Conservation (phyloP, 2,329 filamentous ascomycete genomes). For the Drechslera avenae region DNA sequence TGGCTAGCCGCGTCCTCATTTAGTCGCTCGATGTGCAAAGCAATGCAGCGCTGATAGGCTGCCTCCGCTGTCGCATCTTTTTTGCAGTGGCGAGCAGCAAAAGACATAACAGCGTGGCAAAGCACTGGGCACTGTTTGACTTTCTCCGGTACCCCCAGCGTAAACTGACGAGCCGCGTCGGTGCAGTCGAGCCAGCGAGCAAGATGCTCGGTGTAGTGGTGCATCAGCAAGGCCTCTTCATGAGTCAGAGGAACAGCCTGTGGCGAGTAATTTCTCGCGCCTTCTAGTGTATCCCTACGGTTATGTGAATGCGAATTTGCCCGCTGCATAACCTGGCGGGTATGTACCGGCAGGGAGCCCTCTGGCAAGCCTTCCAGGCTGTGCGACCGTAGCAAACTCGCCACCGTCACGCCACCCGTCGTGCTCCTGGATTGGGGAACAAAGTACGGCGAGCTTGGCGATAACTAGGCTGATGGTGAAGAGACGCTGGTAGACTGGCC, state of each 20-base stretch:
- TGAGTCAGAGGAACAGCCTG: slow-evolving; percentile 22
- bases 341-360: neutral
- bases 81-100: slow-evolving; percentile 35
- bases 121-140: slow-evolving; percentile 37
- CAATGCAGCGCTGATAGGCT: slow-evolving; percentile 38
- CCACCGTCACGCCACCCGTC: slow-evolving; percentile 16
- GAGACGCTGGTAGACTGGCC: slow-evolving; percentile 13
- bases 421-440: slow-evolving; percentile 4
- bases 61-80: slow-evolving; percentile 26
- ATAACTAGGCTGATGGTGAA: slow-evolving; percentile 20
- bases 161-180: slow-evolving; percentile 39
- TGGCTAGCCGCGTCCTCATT: slow-evolving; percentile 32
- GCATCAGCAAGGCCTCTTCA: slow-evolving; percentile 34
- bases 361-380: slow-evolving; percentile 5
- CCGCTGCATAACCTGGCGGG: no score
- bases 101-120: slow-evolving; percentile 36
- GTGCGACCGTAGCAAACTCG: slow-evolving; percentile 17
- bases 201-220: slow-evolving; percentile 38
- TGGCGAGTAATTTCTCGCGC: slow-evolving; percentile 5
- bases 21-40: slow-evolving; percentile 37
- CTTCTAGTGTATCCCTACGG: slow-evolving; percentile 1
- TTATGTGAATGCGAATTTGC: no score
- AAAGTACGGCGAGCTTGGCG: slow-evolving; percentile 20
- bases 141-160: slow-evolving; percentile 34
- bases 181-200: slow-evolving; percentile 43